Evolutionary conservation across 352 stramenopile genomes (phyloP).

Genomic region (Phytopythium helicoides): DNA sequence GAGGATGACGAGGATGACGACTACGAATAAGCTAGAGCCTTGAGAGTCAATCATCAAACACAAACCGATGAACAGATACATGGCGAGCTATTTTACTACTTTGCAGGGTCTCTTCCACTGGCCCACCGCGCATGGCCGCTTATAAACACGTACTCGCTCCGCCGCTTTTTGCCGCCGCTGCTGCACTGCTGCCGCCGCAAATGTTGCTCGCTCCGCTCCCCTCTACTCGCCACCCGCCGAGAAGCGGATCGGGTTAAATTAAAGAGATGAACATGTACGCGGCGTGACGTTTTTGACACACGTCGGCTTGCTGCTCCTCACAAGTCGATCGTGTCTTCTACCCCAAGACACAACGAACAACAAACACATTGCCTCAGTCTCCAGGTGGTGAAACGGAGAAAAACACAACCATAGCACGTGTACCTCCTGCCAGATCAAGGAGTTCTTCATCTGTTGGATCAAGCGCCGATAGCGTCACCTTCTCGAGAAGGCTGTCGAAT

Average conservation of each 20-base stretch:
- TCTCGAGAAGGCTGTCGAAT: conserved; percentile 62
- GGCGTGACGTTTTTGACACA: too few species aligned
- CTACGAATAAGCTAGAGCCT: conserved; percentile 12
- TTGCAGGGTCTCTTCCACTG: not conserved
- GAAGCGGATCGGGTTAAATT: too few species aligned
- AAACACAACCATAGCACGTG: not conserved
- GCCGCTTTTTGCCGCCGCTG: too few species aligned
- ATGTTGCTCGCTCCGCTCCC: too few species aligned
- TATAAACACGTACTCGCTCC: not conserved
- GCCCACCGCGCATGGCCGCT: not conserved
- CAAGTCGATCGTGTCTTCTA: conserved; percentile 48
- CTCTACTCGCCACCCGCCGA: too few species aligned
- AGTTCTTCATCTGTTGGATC: conserved; percentile 64
- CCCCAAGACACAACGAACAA: not conserved
- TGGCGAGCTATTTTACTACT: conserved; percentile 6
- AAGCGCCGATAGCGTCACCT: conserved; percentile 55
- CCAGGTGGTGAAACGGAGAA: not conserved
- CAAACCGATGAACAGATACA: not conserved
- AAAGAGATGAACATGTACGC: too few species aligned
- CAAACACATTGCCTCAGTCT: too few species aligned
- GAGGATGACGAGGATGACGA: conserved; percentile 39
- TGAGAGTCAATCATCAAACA: not conserved
- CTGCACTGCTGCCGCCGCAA: too few species aligned
- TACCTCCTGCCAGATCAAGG: conserved; percentile 43
- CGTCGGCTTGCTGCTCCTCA: conserved; percentile 14